Conservation (phyloP, 495 filamentous ascomycete species). For the Penicillium canescens region DNA sequence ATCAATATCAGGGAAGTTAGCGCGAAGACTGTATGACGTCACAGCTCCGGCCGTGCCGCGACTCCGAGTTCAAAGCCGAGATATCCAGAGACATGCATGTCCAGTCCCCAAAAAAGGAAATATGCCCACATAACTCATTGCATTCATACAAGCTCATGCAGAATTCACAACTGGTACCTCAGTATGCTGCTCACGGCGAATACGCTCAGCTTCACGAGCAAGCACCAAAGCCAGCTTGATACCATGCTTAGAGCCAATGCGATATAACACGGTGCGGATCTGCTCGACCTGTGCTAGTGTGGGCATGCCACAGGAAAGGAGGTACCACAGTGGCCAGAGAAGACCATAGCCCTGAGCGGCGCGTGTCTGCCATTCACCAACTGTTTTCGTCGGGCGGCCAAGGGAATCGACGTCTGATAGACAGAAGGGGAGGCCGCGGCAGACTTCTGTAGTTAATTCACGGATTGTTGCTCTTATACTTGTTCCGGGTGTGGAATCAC, state of each 20-base stretch:
- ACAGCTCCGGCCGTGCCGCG: too few species aligned
- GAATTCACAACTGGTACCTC: background rate
- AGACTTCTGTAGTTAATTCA: conserved; percentile 42
- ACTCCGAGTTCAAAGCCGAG: too few species aligned
- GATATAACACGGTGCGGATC: conserved; percentile 27
- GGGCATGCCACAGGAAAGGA: conserved; percentile 37
- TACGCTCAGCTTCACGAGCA: conserved; percentile 26
- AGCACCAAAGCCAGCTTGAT: conserved; percentile 41
- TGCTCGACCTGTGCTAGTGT: conserved; percentile 31
- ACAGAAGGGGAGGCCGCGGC: conserved; percentile 41
- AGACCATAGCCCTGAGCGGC: conserved; percentile 37
- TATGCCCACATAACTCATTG: too few species aligned
- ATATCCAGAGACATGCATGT: too few species aligned
- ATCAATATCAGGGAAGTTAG: too few species aligned
- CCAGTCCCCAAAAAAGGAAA: too few species aligned
- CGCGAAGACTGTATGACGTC: too few species aligned
- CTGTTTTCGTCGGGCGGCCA: conserved; percentile 26
- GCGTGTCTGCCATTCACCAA: conserved; percentile 22
- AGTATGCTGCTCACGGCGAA: background rate
- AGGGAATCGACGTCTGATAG: conserved; percentile 39
- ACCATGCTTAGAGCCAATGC: conserved; percentile 35
- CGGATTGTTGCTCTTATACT: conserved; percentile 23
- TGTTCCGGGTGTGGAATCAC: conserved; percentile 10
- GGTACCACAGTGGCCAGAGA: conserved; percentile 48
- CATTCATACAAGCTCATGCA: too few species aligned